phyloP scores from a whole-genome alignment of 2,329 filamentous ascomycete genomes.

The Trichoderma sp. region DNA sequence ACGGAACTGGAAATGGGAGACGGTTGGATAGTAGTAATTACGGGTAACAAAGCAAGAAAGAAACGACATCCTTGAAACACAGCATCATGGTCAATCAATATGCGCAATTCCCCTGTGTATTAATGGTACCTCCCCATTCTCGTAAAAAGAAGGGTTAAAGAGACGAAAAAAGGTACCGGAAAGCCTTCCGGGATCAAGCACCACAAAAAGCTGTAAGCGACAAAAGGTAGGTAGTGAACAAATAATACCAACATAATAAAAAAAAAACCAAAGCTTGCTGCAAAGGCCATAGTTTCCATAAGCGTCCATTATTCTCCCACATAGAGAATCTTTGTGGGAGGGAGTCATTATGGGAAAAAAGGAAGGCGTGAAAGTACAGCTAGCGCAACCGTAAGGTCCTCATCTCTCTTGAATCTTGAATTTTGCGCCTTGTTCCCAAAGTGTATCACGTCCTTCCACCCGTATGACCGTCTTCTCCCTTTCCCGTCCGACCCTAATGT shows the following conservation, averaged over 20 bases:
- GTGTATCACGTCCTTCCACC: slow-evolving; percentile 19
- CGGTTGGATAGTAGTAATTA: background rate
- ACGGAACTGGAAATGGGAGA: background rate
- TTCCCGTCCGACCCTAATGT: slow-evolving; percentile 19
- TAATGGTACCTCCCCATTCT: slow-evolving; percentile 22
- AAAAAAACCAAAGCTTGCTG: slow-evolving; percentile 18
- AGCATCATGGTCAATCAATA: background rate
- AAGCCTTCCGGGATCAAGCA: slow-evolving; percentile 15
- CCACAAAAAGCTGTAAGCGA: slow-evolving; percentile 13
- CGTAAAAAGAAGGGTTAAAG: slow-evolving; percentile 1
- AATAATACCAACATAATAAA: slow-evolving; percentile 21
- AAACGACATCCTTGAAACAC: background rate
- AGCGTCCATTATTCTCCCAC: slow-evolving; percentile 15
- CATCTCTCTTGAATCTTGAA: slow-evolving; percentile 16
- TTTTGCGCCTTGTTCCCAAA: slow-evolving; percentile 16
- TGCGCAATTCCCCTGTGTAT: slow-evolving; percentile 20
- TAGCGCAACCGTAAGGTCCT: slow-evolving; percentile 15
- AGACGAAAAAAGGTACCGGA: slow-evolving; percentile 14
- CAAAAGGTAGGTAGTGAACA: slow-evolving; percentile 20
- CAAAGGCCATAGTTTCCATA: slow-evolving; percentile 17
- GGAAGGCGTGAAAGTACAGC: slow-evolving; percentile 17
- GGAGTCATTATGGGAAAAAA: slow-evolving; percentile 10
- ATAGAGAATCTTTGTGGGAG: background rate
- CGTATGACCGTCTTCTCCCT: slow-evolving; percentile 14
- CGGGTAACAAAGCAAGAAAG: background rate